A percentile compares a stretch with the other conserved stretches of the same genome.
phyloP scores from a whole-genome alignment of 441 rosid genomes.

The Syzygium syzygioides region DNA sequence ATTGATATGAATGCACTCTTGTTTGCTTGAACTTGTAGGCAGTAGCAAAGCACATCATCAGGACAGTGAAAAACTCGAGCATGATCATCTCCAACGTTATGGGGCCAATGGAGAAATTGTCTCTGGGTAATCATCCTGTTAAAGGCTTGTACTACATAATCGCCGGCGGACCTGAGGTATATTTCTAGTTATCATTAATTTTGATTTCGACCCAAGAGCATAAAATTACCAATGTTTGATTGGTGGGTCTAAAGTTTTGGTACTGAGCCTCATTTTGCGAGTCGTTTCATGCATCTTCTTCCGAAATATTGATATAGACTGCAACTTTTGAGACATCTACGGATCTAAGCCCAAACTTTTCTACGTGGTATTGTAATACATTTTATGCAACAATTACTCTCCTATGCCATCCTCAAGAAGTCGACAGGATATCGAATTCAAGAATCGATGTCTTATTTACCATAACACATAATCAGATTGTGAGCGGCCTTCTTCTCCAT shows the following conservation, averaged over 20 bases:
- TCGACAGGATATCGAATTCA: not conserved
- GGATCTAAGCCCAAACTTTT: not conserved
- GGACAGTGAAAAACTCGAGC: conserved; percentile 30
- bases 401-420: not conserved
- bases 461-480: not conserved
- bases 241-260: not conserved
- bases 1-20: not conserved
- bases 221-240: not conserved
- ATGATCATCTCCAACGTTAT: conserved; percentile 30
- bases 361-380: not conserved
- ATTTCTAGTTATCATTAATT: not conserved
- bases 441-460: not conserved
- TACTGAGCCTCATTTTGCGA: not conserved
- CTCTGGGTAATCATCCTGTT: conserved; percentile 37
- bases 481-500: conserved; percentile 1
- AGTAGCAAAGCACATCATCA: conserved; percentile 20
- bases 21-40: conserved; percentile 14
- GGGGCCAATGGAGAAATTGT: conserved; percentile 35
- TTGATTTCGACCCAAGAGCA: not conserved
- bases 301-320: too few relatives aligned
- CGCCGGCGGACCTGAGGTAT: conserved; percentile 40
- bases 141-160: conserved; percentile 38
- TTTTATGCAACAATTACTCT: not conserved
- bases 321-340: not conserved
- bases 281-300: not conserved